Evolutionary conservation across 768 basidiomycete species (phyloP), one percentile per base, ranked within the genome.

Genomic region (Pleurotus salmoneostramineus): DNA sequence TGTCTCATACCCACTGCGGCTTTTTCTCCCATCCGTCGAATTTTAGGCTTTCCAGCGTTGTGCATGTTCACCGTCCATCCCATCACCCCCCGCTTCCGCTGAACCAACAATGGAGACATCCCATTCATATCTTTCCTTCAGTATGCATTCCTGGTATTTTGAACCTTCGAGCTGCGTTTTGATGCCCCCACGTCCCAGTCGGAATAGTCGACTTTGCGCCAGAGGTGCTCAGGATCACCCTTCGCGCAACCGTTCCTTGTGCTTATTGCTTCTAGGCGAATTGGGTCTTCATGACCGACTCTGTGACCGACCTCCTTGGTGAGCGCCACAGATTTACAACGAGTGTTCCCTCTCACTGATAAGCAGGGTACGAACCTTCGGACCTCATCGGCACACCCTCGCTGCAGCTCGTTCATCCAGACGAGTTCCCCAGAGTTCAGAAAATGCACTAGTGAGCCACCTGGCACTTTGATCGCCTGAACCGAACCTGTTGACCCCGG

Each of bases 121-220:
- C 21, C 77, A 79, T n/a, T 85, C 87, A 46, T 82, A 81, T 63
- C 78, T 91, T 40, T 92, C 90, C 33, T 92, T 90, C 80, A 91
- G 90, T 91, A 59, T 55, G 87, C 82, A 36, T 44, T 55, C 7
- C 10, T 56, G 58, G 51, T 31, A 62, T 43, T 15, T 42, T 40
- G 21, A 27, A 27, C 21, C 56, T 43, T 5, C 46, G 61, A 52
- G 52, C 52, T 54, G 49, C 62, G 3, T 27, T 40, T 17, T 44
- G 57, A 40, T 58, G 52, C 36, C 60, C 54, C 17, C 44, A 52
- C 40, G 36, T 27, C 54, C 8, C 65, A 91, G 90, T 92, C 60
- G 88, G 84, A 15, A 92, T 91, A 64, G 84, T 90, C 52, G 90
- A 93, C 71, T 91, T 91, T 70, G 84, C 87, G 3, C 81, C 87